Percentiles rank a stretch among this genome's conserved stretches.
phyloP scores from a whole-genome alignment of 164 flowering plant genomes.

The Hamamelis virginiana region DNA sequence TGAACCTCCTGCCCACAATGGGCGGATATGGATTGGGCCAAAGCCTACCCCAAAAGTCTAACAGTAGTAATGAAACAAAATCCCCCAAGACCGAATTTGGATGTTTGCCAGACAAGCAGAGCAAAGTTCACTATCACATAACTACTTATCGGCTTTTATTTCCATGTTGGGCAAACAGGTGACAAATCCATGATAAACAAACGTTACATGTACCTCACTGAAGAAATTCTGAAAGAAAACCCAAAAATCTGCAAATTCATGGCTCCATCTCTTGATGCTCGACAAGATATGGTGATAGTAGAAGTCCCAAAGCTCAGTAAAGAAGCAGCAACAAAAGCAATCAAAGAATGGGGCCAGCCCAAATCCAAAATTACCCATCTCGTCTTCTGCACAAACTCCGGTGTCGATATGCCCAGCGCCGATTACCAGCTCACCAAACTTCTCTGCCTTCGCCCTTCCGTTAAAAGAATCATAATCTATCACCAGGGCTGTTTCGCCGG shows the following conservation, averaged over 20 bases:
- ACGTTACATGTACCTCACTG: neutral
- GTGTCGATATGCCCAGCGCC: neutral
- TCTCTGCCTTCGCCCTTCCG: neutral
- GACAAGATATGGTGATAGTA: neutral
- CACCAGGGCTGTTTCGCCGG: neutral
- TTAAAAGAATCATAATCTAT: neutral
- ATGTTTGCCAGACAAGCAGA: too few relatives aligned
- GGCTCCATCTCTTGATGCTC: neutral
- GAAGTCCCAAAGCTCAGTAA: neutral
- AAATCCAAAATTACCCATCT: constrained; percentile 1
- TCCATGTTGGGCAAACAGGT: neutral
- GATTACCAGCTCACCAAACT: neutral
- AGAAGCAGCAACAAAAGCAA: neutral
- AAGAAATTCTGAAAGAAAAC: neutral
- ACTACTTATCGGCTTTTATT: neutral
- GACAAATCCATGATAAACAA: neutral
- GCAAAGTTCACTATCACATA: too few relatives aligned
- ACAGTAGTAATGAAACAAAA: too few relatives aligned
- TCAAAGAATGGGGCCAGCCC: neutral
- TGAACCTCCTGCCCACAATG: too few relatives aligned
- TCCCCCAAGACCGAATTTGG: too few relatives aligned
- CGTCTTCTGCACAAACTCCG: neutral
- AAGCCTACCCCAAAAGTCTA: too few relatives aligned
- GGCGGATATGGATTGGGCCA: too few relatives aligned
- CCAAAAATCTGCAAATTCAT: neutral